Evolutionary conservation across 2,329 filamentous ascomycete genomes (phyloP), one percentile per base, ranked within the genome.

Genomic region (Diaporthe citrichinensis): DNA sequence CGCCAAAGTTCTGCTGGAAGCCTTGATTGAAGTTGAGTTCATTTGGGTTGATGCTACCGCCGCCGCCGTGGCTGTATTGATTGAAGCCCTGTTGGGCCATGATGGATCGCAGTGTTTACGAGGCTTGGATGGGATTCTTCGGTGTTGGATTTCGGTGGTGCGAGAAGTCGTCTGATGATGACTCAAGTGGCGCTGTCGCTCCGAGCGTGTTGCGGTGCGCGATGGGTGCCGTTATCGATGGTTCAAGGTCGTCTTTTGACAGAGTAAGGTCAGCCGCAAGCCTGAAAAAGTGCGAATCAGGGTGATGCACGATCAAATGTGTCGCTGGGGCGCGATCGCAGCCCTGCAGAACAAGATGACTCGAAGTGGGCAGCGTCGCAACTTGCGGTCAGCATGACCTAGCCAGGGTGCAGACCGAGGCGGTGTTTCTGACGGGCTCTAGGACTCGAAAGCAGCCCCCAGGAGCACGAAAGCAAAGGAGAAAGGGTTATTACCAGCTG

Each of bases 21-120:
- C 90, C 89, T 51, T 90, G 88, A 31, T 90, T 91, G 82, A 89
- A 93, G 76, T 88, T 87, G 78, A 98, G 89, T 78, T 97, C 95
- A 77, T 94, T 96, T 15, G 96, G 96, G 82, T 98, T 94, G 81
- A 98, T 93, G 81, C 90, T 90, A 71, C 84, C 89, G 25, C 53
- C 59, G 76, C 86, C 87, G 78, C 88, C 88, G 78, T 89, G 88
- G 80, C 85, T 84, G 81, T 91, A 91, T 78, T 90, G 88, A 81
- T 85, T 85, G 83, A 90, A 92, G 79, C 85, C 84, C 85, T 90
- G 88, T 73, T 90, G 88, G 79, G 89, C 87, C 89, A 91, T 91
- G 76, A 79, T 80, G 76, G 78, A 74, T 77, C 20, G 58, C 55
- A 41, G 14, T 41, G 23, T 41, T 17, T 41, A 31, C 9, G 31